A percentile compares a stretch with the other conserved stretches of the same genome.
Evolutionary conservation across 2,329 filamentous ascomycete species (phyloP).

Genomic region (Stagonosporopsis tanaceti): DNA sequence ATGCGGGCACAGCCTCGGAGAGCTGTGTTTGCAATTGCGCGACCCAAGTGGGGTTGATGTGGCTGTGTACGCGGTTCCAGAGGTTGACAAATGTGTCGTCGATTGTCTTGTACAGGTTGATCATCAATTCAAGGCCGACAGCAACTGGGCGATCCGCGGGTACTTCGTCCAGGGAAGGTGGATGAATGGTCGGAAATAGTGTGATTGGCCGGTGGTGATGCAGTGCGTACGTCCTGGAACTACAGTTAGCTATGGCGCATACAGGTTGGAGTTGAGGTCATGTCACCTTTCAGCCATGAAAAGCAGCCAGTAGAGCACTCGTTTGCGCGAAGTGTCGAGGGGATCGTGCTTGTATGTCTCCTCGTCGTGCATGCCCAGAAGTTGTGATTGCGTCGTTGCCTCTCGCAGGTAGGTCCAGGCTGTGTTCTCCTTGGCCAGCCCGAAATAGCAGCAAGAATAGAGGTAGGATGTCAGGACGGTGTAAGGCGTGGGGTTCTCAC

Average conservation of each 20-base stretch:
- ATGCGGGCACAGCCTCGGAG: constrained; percentile 61
- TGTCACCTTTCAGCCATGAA: constrained; percentile 67
- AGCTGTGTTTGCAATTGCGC: constrained; percentile 60
- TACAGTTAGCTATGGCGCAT: constrained; percentile 4
- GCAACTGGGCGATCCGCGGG: constrained; percentile 64
- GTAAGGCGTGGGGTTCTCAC: constrained; percentile 62
- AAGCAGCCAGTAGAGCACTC: constrained; percentile 68
- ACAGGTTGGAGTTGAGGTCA: neutral
- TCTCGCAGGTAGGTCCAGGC: constrained; percentile 70
- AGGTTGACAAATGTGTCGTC: constrained; percentile 69
- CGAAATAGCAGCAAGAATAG: constrained; percentile 67
- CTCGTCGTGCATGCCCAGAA: constrained; percentile 67
- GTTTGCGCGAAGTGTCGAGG: constrained; percentile 62
- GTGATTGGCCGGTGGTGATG: constrained; percentile 70
- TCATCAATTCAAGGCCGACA: constrained; percentile 67
- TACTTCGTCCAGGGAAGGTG: constrained; percentile 60
- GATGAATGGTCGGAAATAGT: constrained; percentile 65
- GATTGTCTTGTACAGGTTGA: constrained; percentile 68
- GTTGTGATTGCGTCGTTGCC: constrained; percentile 66
- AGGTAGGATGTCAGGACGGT: constrained; percentile 71
- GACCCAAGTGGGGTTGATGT: constrained; percentile 57
- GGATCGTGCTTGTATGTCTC: constrained; percentile 60
- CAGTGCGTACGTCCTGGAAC: constrained; percentile 66
- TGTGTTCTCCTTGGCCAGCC: constrained; percentile 67
- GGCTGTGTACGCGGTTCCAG: constrained; percentile 66